These are phyloP conservation scores for Plantago elongata DNA, from an alignment of 257 asterid genomes.

Conservation along the genomic window DNA sequence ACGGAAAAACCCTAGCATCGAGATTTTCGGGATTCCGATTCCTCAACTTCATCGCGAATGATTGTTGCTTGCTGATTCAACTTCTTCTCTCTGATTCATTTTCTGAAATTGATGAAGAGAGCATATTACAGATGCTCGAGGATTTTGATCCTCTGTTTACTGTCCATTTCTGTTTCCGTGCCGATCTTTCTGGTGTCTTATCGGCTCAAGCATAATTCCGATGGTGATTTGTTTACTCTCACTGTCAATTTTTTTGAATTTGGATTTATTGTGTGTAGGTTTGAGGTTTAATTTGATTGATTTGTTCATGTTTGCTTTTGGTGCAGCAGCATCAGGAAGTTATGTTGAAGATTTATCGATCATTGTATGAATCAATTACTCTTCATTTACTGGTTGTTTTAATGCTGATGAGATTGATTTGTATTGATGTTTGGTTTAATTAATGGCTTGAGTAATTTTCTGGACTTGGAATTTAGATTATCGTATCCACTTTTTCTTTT, in stretches of 20 bases:
- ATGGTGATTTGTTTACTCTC: conserved; percentile 30
- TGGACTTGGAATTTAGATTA: too few species aligned
- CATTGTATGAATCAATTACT: conserved; percentile 44
- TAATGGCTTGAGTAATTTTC: background rate
- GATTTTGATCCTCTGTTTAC: conserved; percentile 84
- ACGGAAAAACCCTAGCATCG: conserved; percentile 33
- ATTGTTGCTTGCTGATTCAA: conserved; percentile 21
- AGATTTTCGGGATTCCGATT: conserved; percentile 24
- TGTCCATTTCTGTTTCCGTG: conserved; percentile 51
- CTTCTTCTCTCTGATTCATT: background rate
- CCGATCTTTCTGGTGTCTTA: conserved; percentile 59
- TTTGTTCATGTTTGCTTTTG: conserved; percentile 12
- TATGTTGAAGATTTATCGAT: conserved; percentile 73
- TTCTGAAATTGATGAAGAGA: conserved; percentile 42
- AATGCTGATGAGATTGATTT: background rate
- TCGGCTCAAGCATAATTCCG: conserved; percentile 53
- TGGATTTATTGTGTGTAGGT: background rate
- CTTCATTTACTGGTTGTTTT: conserved; percentile 6
- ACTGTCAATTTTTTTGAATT: conserved; percentile 9
- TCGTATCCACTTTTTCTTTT: too few species aligned
- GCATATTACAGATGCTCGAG: conserved; percentile 60
- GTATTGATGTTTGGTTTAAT: background rate
- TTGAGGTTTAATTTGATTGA: conserved; percentile 10
- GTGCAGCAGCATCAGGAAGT: conserved; percentile 46
- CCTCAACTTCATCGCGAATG: background rate